These are phyloP conservation scores for Naematelia aurantialba DNA, from an alignment of 768 basidiomycete species.

Conservation along the genomic window DNA sequence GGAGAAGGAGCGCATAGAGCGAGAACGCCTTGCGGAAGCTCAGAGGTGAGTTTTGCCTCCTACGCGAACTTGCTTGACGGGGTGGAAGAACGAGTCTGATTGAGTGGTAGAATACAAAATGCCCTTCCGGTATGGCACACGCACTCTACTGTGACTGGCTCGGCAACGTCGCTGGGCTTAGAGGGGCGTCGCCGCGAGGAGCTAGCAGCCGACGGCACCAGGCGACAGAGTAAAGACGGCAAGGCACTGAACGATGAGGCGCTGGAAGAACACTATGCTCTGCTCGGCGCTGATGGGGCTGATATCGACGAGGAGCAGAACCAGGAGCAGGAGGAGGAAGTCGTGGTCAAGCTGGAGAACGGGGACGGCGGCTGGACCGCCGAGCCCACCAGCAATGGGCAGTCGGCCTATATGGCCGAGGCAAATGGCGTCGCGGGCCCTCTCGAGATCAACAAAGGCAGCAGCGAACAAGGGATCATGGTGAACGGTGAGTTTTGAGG, in stretches of 20 bases:
- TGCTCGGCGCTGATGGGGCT: conserved; percentile 5
- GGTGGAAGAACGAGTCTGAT: background rate
- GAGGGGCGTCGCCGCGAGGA: conserved; percentile 22
- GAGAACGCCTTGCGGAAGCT: conserved; percentile 72
- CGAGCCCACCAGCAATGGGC: background rate
- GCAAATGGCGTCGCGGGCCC: too few species aligned
- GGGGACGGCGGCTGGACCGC: conserved; percentile 14
- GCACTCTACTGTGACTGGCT: conserved; percentile 90
- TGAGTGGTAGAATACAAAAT: conserved; percentile 64
- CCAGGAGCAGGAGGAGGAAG: conserved; percentile 8
- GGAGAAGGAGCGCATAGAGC: conserved; percentile 68
- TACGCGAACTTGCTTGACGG: background rate
- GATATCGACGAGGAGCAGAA: background rate
- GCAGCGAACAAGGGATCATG: conserved; percentile 12
- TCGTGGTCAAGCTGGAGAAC: conserved; percentile 4
- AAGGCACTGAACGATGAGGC: conserved; percentile 18
- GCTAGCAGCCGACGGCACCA: conserved; percentile 13
- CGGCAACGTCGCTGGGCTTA: conserved; percentile 78
- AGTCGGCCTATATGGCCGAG: background rate
- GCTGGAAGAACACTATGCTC: conserved; percentile 31
- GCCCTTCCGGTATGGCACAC: conserved; percentile 90
- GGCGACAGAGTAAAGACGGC: background rate
- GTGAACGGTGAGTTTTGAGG: conserved; percentile 26
- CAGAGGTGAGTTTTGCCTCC: conserved; percentile 57
- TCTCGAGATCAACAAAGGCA: too few species aligned